phyloP scores from a whole-genome alignment of 106 monocot species.

The Iris macrosiphon region DNA sequence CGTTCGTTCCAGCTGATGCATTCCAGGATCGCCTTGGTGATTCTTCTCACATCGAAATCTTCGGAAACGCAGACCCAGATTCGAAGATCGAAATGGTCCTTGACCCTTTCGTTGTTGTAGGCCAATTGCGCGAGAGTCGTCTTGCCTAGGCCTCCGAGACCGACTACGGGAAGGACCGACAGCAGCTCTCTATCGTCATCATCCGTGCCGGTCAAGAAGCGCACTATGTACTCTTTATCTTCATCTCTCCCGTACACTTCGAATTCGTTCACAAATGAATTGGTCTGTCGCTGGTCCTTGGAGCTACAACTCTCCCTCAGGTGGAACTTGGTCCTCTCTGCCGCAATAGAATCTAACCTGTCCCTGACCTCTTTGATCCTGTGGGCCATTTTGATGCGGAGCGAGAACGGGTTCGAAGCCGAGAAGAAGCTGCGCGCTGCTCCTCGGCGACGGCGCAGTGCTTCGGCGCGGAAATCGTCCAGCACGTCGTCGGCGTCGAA shows the following conservation, averaged over 20 bases:
- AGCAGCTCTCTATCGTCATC: slow-evolving; percentile 1
- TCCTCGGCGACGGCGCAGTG: neutral
- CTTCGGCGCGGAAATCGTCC: slow-evolving; percentile 8
- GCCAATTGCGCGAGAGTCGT: slow-evolving; percentile 32
- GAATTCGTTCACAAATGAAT: slow-evolving; percentile 27
- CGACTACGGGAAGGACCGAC: slow-evolving; percentile 27
- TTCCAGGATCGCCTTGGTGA: slow-evolving; percentile 25
- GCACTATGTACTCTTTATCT: slow-evolving; percentile 16
- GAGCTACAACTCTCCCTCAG: slow-evolving; percentile 1
- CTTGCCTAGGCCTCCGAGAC: slow-evolving; percentile 46
- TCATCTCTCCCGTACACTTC: slow-evolving; percentile 29
- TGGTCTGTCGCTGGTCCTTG: neutral
- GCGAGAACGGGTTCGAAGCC: neutral
- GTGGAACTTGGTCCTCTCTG: slow-evolving; percentile 21
- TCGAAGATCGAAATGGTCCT: slow-evolving; percentile 17
- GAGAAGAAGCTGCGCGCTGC: neutral
- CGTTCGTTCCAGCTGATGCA: neutral
- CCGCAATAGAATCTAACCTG: slow-evolving; percentile 28
- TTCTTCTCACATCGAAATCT: slow-evolving; percentile 21
- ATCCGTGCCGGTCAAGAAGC: neutral
- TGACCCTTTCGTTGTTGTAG: slow-evolving; percentile 26
- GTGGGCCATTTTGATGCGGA: slow-evolving; percentile 5
- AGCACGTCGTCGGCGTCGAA: slow-evolving; percentile 29
- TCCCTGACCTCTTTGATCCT: slow-evolving; percentile 18
- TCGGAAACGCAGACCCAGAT: slow-evolving; percentile 39